phyloP scores from a whole-genome alignment of 2,329 filamentous ascomycete genomes.

The Ilyonectria mors-panacis region DNA sequence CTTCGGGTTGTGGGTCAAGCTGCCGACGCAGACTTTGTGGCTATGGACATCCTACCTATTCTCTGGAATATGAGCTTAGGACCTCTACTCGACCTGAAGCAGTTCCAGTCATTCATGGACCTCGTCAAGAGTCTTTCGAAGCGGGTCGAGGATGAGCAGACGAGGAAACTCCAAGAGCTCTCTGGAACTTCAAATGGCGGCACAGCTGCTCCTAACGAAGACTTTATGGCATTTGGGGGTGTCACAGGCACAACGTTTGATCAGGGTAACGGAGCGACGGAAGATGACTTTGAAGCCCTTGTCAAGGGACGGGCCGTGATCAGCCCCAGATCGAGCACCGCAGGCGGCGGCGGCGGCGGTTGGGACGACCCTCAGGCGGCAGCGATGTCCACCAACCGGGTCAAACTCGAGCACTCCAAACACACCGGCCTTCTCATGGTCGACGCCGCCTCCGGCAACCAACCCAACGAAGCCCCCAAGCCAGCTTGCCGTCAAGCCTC shows the following conservation, averaged over 20 bases:
- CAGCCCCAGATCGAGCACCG: conserved; percentile 57
- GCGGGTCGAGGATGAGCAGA: conserved; percentile 90
- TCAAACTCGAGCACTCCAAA: conserved; percentile 57
- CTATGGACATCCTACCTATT: conserved; percentile 89
- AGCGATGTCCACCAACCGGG: conserved; percentile 53
- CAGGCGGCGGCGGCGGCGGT: conserved; percentile 51
- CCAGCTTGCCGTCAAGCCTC: conserved; percentile 55
- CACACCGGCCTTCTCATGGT: conserved; percentile 75
- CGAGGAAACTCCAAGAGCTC: conserved; percentile 88
- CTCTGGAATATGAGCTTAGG: conserved; percentile 94
- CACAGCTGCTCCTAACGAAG: conserved; percentile 68
- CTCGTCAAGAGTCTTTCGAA: conserved; percentile 86
- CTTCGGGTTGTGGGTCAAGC: conserved; percentile 85
- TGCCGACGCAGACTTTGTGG: conserved; percentile 91
- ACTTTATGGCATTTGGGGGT: conserved; percentile 80
- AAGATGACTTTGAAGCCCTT: conserved; percentile 88
- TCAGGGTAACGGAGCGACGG: conserved; percentile 65
- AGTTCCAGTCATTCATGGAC: conserved; percentile 92
- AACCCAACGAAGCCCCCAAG: conserved; percentile 49
- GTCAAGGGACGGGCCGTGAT: conserved; percentile 77
- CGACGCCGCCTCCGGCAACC: conserved; percentile 66
- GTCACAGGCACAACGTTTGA: conserved; percentile 74
- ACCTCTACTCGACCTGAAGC: conserved; percentile 86
- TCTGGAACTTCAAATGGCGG: conserved; percentile 70
- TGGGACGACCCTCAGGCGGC: conserved; percentile 64